phyloP scores from a whole-genome alignment of 2,329 filamentous ascomycete species.

The Cryphonectria parasitica region DNA sequence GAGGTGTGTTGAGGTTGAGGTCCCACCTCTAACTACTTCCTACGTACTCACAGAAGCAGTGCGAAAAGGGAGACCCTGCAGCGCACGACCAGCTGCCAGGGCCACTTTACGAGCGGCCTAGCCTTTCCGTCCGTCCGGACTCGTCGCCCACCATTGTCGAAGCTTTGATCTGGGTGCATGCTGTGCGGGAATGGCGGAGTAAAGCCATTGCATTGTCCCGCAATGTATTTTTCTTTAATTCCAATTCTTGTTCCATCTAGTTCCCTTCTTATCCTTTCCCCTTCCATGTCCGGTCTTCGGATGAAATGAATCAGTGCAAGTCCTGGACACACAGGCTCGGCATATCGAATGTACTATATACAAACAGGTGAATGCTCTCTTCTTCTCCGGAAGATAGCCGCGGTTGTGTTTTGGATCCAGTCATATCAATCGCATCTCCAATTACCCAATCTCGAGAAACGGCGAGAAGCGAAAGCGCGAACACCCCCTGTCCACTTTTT shows the following conservation, averaged over 20 bases:
- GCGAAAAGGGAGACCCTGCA: not conserved
- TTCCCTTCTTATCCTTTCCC: not conserved
- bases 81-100: not conserved
- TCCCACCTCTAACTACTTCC: not conserved
- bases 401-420: not conserved
- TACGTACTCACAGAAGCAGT: not conserved
- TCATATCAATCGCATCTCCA: not conserved
- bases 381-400: not conserved
- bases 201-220: not conserved
- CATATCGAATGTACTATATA: too few species aligned
- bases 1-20: constrained; percentile 17
- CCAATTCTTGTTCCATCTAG: not conserved
- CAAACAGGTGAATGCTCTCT: not conserved
- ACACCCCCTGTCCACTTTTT: not conserved
- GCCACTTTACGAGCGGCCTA: constrained; percentile 5
- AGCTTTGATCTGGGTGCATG: not conserved
- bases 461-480: constrained; percentile 17
- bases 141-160: not conserved
- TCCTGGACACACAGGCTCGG: not conserved
- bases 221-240: not conserved
- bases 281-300: not conserved
- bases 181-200: not conserved
- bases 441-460: constrained; percentile 11
- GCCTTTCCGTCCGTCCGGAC: constrained; percentile 29
- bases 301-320: not conserved